A percentile compares a stretch with the other conserved stretches of the same genome.
phyloP scores from a whole-genome alignment of 2,329 filamentous ascomycete genomes.

The Penicillium sp. region DNA sequence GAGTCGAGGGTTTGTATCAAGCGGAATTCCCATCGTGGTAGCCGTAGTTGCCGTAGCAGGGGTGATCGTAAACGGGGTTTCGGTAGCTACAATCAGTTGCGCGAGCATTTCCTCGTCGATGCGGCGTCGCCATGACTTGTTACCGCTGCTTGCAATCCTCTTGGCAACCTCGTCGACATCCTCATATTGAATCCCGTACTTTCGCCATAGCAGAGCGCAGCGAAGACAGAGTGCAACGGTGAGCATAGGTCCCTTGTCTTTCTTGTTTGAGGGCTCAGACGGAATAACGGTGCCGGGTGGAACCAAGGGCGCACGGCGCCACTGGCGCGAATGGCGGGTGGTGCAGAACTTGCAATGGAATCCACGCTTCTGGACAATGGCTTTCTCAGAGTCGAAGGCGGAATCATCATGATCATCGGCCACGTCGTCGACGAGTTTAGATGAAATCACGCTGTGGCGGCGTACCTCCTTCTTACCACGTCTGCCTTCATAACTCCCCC shows the following conservation, averaged over 20 bases:
- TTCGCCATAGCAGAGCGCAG: conserved; percentile 90
- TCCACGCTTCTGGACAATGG: conserved; percentile 69
- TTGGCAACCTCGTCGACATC: conserved; percentile 87
- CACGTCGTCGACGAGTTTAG: conserved; percentile 83
- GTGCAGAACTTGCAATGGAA: conserved; percentile 95
- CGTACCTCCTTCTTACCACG: conserved; percentile 88
- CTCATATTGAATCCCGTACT: conserved; percentile 95
- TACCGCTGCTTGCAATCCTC: conserved; percentile 76
- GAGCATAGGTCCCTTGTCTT: conserved; percentile 71
- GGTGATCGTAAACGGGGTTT: conserved; percentile 46
- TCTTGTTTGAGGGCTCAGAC: conserved; percentile 62
- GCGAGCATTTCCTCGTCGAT: conserved; percentile 79
- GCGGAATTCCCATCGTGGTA: conserved; percentile 42
- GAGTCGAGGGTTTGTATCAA: conserved; percentile 35
- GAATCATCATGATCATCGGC: conserved; percentile 93
- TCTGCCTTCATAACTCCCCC: conserved; percentile 82
- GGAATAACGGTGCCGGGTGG: conserved; percentile 67
- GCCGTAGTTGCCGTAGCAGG: conserved; percentile 45
- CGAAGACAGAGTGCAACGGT: conserved; percentile 83
- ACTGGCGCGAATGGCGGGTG: conserved; percentile 76
- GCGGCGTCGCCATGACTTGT: conserved; percentile 79
- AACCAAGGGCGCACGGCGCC: conserved; percentile 82
- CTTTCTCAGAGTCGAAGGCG: conserved; percentile 89
- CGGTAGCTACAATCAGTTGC: conserved; percentile 46
- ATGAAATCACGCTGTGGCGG: conserved; percentile 56